A percentile compares a stretch with the other conserved stretches of the same genome.
phyloP scores from a whole-genome alignment of 345 rosid genomes.

The Geranium brycei region DNA sequence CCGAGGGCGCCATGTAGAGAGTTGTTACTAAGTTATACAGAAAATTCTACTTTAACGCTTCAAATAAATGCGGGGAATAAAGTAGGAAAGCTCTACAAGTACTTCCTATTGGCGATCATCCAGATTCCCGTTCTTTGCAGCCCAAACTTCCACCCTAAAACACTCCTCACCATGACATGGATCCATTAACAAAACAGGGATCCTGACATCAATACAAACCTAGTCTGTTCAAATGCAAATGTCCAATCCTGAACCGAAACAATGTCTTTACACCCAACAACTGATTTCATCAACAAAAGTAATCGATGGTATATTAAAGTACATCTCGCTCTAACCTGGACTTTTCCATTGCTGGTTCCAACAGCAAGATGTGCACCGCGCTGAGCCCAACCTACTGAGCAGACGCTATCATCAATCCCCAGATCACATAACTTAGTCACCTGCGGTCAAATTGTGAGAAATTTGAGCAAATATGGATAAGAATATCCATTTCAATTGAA shows the following conservation, averaged over 20 bases:
- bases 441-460: constrained; percentile 16
- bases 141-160: background rate
- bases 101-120: background rate
- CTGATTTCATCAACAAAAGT: background rate
- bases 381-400: constrained; percentile 93
- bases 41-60: background rate
- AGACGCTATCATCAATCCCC: constrained; percentile 73
- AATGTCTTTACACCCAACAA: background rate
- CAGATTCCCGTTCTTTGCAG: no score
- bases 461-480: no score
- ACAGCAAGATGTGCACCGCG: constrained; percentile 81
- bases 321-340: constrained; percentile 41
- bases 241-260: background rate
- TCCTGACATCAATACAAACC: no score
- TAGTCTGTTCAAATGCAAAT: background rate
- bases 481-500: background rate
- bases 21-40: background rate
- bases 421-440: constrained; percentile 94
- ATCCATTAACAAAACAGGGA: background rate
- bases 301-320: no score
- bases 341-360: constrained; percentile 81
- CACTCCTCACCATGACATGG: background rate
- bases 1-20: background rate
- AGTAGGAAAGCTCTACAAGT: background rate
- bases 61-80: background rate